phyloP scores from a whole-genome alignment of 176 grass and related monocot genomes.

The Otatea glauca region DNA sequence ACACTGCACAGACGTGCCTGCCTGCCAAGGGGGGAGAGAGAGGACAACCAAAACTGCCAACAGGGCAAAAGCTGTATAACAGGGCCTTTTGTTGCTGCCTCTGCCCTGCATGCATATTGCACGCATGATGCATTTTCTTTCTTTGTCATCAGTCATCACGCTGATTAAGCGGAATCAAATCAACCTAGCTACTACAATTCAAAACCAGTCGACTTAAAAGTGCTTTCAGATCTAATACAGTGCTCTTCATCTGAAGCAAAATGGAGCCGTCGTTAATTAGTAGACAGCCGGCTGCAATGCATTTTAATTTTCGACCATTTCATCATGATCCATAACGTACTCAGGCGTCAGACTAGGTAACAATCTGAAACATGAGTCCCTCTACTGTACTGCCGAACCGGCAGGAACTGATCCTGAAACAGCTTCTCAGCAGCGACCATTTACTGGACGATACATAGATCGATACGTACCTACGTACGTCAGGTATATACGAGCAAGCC shows the following conservation, averaged over 20 bases:
- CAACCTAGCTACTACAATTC: no score
- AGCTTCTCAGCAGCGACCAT: not conserved
- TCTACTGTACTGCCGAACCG: not conserved
- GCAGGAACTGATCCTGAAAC: not conserved
- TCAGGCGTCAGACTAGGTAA: not conserved
- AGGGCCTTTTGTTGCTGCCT: conserved; percentile 14
- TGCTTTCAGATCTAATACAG: not conserved
- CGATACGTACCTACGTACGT: not conserved
- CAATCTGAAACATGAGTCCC: not conserved
- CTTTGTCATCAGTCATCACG: not conserved
- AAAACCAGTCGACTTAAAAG: not conserved
- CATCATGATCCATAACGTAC: not conserved
- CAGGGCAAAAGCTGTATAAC: not conserved
- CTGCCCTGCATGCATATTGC: not conserved
- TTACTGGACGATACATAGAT: not conserved
- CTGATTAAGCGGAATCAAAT: not conserved
- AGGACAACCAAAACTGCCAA: conserved; percentile 24
- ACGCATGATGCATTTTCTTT: not conserved
- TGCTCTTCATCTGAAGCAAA: not conserved
- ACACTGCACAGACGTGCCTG: not conserved
- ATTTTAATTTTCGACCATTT: not conserved
- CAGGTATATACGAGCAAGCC: not conserved
- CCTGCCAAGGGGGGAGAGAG: not conserved
- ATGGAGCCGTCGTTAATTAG: no score
- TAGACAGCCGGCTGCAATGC: not conserved